A percentile compares a stretch with the other conserved stretches of the same genome.
Conservation (phyloP, 2,329 filamentous ascomycete genomes). For the Colletotrichum higginsianum region DNA sequence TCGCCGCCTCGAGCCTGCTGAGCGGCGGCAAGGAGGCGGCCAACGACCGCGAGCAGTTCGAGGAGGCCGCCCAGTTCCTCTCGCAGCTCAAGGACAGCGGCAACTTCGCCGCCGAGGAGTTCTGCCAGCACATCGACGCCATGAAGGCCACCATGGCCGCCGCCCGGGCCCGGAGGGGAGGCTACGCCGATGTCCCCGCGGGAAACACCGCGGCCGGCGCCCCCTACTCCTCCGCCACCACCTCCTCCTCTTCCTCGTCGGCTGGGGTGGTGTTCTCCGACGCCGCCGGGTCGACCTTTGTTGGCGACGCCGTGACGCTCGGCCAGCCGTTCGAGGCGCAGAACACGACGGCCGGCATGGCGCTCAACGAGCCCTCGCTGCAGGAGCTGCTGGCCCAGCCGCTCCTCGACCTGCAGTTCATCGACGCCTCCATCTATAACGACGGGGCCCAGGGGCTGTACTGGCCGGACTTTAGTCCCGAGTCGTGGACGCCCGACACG, state of each 20-base stretch:
- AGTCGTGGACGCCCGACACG: constrained; percentile 37
- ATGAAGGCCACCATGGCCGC: constrained; percentile 49
- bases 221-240: not conserved
- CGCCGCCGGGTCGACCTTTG: too few species aligned
- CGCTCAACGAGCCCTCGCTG: constrained; percentile 53
- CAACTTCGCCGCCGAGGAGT: constrained; percentile 59
- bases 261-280: too few species aligned
- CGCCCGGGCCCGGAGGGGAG: constrained; percentile 26
- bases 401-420: constrained; percentile 52
- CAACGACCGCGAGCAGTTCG: constrained; percentile 57
- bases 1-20: constrained; percentile 60
- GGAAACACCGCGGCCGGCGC: not conserved
- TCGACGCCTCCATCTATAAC: constrained; percentile 46
- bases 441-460: constrained; percentile 43
- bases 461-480: constrained; percentile 42
- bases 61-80: constrained; percentile 56
- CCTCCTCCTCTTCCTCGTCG: too few species aligned
- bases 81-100: constrained; percentile 56
- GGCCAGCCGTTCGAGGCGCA: constrained; percentile 21
- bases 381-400: constrained; percentile 54
- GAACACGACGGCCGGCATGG: constrained; percentile 52
- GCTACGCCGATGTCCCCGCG: not conserved
- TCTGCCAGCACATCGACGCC: constrained; percentile 57
- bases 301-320: constrained; percentile 1
- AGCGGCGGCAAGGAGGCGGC: constrained; percentile 47